Conservation (phyloP, 331 rosid species). For the Telfairia occidentalis region DNA sequence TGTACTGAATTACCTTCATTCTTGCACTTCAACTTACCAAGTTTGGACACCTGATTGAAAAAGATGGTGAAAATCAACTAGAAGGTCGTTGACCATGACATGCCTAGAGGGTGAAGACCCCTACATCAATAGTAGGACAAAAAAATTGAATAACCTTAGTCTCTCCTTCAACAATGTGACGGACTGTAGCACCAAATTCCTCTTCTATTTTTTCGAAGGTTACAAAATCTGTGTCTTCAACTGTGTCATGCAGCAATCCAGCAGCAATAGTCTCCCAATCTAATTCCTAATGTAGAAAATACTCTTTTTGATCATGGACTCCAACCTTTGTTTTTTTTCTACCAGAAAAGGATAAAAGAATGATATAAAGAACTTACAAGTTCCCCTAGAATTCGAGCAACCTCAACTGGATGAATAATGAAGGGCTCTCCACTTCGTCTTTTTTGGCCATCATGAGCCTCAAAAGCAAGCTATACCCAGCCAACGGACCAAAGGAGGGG, state of each 20-base stretch:
- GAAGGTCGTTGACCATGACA: constrained; percentile 12
- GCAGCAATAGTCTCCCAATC: constrained; percentile 99
- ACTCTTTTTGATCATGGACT: constrained; percentile 13
- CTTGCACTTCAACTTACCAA: constrained; percentile 86
- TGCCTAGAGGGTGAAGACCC: not conserved
- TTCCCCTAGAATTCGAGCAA: constrained; percentile 90
- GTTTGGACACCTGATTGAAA: constrained; percentile 71
- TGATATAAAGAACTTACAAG: constrained; percentile 48
- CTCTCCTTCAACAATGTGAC: constrained; percentile 98
- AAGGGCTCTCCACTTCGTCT: constrained; percentile 99
- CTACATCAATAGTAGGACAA: not conserved
- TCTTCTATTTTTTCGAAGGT: constrained; percentile 86
- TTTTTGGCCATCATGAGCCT: constrained; percentile 97
- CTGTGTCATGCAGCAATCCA: constrained; percentile 93
- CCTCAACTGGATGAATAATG: constrained; percentile 99
- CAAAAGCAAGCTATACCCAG: constrained; percentile 71
- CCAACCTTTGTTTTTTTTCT: not conserved
- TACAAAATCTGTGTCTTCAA: constrained; percentile 86
- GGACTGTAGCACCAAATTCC: constrained; percentile 81
- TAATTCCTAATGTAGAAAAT: constrained; percentile 48
- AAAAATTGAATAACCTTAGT: constrained; percentile 53
- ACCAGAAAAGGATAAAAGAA: not conserved
- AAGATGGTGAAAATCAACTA: constrained; percentile 17
- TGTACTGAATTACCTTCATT: constrained; percentile 62
- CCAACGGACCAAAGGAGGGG: constrained; percentile 6